Base-by-base conservation (phyloP, 345 rosid genomes). In the Pseudoturritis turrita region DNA sequence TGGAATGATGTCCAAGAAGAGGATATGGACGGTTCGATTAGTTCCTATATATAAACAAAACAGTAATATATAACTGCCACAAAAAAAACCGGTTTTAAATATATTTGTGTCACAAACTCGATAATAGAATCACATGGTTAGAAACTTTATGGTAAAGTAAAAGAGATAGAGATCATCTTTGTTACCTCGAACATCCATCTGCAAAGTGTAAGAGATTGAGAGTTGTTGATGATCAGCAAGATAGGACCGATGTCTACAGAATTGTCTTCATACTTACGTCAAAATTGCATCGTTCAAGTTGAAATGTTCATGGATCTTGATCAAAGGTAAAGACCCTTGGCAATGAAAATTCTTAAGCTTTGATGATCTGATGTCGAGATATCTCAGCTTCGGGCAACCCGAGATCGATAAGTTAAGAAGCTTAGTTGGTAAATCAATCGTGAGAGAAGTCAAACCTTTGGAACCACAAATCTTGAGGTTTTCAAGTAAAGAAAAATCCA, bases 111-210 rank as follows among this genome's bases (percentile, higher is more conserved):
- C n/a, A n/a, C n/a, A n/a, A n/a, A n/a, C n/a, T n/a, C n/a, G n/a
- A n/a, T n/a, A n/a, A n/a, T n/a, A n/a, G n/a, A n/a, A n/a, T n/a
- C n/a, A n/a, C n/a, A n/a, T n/a, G n/a, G n/a, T n/a, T n/a, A n/a
- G n/a, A n/a, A n/a, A n/a, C n/a, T n/a, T n/a, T n/a, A n/a, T n/a
- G n/a, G n/a, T 22, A 40, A 43, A 43, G 17, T 3, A 2, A 40
- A 51, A 56, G 21, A 49, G 11, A 43, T 23, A 61, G 10, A 51
- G 14, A 52, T 14, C 5, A 5, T 35, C 7, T 33, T 46, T 46
- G 8, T 47, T 83, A 86, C 94, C 90, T 84, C 66, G 22, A 80
- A 88, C 68, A 68, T 80, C 94, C 94, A 88, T 76, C 75, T 80
- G 26, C 90, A 81, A 0, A 88, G 65, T 36, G 90, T 84, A 6